These are phyloP conservation scores for Globomyces sp. DNA, from an alignment of 371 early-diverging fungal species.

Conservation along the genomic window DNA sequence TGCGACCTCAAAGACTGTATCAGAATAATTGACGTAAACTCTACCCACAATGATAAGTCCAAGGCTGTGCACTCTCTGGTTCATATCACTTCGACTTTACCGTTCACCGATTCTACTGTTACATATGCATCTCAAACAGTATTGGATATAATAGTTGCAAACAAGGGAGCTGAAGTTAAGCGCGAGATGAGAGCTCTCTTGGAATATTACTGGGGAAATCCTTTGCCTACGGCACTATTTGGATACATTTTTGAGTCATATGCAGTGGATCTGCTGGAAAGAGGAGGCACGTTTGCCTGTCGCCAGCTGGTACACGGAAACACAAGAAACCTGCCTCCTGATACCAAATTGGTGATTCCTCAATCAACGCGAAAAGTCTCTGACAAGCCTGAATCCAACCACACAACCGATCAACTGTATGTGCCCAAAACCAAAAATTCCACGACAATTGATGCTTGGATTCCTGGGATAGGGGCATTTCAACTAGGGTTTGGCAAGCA, in stretches of 20 bases:
- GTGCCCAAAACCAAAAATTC: constrained; percentile 23
- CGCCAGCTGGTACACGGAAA: constrained; percentile 20
- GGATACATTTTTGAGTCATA: constrained; percentile 17
- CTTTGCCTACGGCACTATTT: constrained; percentile 9
- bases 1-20: constrained; percentile 17
- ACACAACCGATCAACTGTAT: constrained; percentile 21
- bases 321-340: not conserved
- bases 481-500: constrained; percentile 23
- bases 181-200: constrained; percentile 12
- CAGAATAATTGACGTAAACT: constrained; percentile 11
- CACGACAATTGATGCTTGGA: constrained; percentile 23
- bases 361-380: constrained; percentile 9
- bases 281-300: constrained; percentile 13
- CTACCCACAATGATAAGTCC: constrained; percentile 7
- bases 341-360: constrained; percentile 5
- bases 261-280: constrained; percentile 14
- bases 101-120: constrained; percentile 16
- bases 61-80: constrained; percentile 16
- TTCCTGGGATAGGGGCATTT: constrained; percentile 25
- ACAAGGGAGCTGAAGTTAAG: constrained; percentile 4
- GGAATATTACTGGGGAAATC: constrained; percentile 9
- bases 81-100: constrained; percentile 12
- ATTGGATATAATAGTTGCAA: constrained; percentile 14
- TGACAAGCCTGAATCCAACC: constrained; percentile 3
- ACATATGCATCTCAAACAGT: constrained; percentile 13